Evolutionary conservation across 2,329 filamentous ascomycete genomes (phyloP), one percentile per base, ranked within the genome.

Genomic region (Aspergillus sp.): DNA sequence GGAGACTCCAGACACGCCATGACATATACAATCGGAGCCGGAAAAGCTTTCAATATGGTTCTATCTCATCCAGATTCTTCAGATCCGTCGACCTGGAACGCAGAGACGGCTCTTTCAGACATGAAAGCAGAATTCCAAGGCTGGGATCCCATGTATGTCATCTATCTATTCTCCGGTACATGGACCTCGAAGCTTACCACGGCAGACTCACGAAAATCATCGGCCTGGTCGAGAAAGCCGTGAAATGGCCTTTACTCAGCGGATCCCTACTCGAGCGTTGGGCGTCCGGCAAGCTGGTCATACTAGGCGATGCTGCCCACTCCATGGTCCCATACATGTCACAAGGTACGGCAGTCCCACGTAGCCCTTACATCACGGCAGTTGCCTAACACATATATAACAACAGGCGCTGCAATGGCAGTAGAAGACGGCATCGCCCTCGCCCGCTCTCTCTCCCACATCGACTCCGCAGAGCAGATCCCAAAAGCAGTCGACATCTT

Each of bases 11-110:
- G 76, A 1, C 78, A 81, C 57, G 76, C 78, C 14, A 81, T 81
- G 76, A 75, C 66, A 9, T 68, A 68, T 45, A 62, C 77, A 0
- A 81, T 81, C 11, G 70, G 76, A 1, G 68, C 66, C 1, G 76
- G 77, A 3, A 71, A 75, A 45, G 70, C 75, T 0, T 80, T 80
- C 65, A 80, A 80, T 59, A 76, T 81, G 74, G 78, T 80, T 0
- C 64, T 81, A 0, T 79, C 76, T 6, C 77, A 80, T 59, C 68
- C 67, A 8, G 78, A 80, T 58, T 48, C 65, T 5, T 67, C 66
- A 0, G 71, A 78, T 27, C 70, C 74, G 0, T 54, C 62, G 1
- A 70, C 66, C 6, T 5, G 74, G 71, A 68, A 66, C 57, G 9
- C 60, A 37, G 35, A 46, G 12, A 49, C 64, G 56, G 40, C 69